Conservation (phyloP, 257 asterid genomes). For the Forsythia suspensa region DNA sequence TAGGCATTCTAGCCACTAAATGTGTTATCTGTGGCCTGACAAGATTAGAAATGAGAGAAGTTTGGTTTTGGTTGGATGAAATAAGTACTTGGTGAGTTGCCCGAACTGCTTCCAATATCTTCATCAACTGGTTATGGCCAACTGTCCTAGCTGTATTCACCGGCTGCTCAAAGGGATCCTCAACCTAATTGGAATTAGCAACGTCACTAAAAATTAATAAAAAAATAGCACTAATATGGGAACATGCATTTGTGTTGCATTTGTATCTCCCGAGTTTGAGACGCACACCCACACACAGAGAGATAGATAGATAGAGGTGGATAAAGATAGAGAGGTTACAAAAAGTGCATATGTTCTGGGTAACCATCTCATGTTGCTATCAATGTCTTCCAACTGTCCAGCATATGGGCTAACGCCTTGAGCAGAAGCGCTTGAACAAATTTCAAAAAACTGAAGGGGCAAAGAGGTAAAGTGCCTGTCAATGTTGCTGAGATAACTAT, state of each 20-base stretch:
- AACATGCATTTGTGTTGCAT: neutral
- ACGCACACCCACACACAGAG: neutral
- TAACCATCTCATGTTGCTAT: conserved; percentile 87
- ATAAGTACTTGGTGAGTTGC: conserved; percentile 42
- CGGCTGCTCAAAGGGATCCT: conserved; percentile 98
- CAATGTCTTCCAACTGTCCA: conserved; percentile 82
- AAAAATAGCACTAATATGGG: neutral
- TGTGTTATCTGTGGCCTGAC: conserved; percentile 50
- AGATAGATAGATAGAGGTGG: conserved; percentile 10
- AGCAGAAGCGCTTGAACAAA: conserved; percentile 62
- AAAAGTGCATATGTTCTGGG: conserved; percentile 81
- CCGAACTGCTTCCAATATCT: conserved; percentile 56
- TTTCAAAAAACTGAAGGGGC: conserved; percentile 67
- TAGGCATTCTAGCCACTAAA: conserved; percentile 29
- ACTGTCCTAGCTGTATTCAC: conserved; percentile 78
- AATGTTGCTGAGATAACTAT: conserved; percentile 21
- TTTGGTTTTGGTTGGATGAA: conserved; percentile 42
- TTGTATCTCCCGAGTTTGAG: neutral
- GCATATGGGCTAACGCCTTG: conserved; percentile 63
- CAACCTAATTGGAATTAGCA: conserved; percentile 55
- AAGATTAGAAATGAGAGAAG: conserved; percentile 39
- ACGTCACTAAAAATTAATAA: neutral
- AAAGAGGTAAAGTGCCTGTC: conserved; percentile 30
- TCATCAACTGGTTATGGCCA: conserved; percentile 45
- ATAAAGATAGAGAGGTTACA: conserved; percentile 53